A percentile compares a stretch with the other conserved stretches of the same genome.
Conservation (phyloP, 2,329 filamentous ascomycete genomes). For the Aspergillus ochraceus region DNA sequence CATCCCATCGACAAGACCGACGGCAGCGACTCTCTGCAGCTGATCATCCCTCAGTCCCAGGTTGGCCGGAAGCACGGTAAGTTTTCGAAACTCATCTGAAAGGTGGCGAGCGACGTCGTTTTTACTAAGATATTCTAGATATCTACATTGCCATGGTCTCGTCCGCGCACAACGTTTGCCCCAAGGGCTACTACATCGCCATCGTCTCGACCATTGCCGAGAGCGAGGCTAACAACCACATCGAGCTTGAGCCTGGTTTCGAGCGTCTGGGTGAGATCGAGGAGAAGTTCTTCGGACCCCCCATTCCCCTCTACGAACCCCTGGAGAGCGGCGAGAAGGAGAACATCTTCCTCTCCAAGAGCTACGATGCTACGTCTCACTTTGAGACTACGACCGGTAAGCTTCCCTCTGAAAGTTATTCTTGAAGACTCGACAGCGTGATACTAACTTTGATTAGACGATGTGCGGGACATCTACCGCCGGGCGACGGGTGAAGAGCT, state of each 20-base stretch:
- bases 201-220: slow-evolving; percentile 98
- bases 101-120: slow-evolving; percentile 5
- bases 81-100: slow-evolving; percentile 24
- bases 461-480: slow-evolving; percentile 90
- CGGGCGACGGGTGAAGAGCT: slow-evolving; percentile 81
- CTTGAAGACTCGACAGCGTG: background rate
- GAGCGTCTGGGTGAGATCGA: slow-evolving; percentile 91
- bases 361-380: slow-evolving; percentile 96
- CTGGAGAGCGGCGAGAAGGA: slow-evolving; percentile 77
- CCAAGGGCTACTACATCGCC: slow-evolving; percentile 98
- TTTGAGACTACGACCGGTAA: slow-evolving; percentile 82
- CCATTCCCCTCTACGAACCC: slow-evolving; percentile 93
- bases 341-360: slow-evolving; percentile 97
- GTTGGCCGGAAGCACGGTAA: slow-evolving; percentile 93
- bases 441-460: slow-evolving; percentile 58
- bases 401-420: slow-evolving; percentile 9
- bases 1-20: slow-evolving; percentile 90
- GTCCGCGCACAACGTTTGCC: slow-evolving; percentile 95
- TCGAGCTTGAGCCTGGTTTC: slow-evolving; percentile 89
- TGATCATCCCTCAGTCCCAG: slow-evolving; percentile 98
- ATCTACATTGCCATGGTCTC: slow-evolving; percentile 97
- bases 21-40: slow-evolving; percentile 83
- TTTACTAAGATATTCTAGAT: slow-evolving; percentile 55
- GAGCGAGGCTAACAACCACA: slow-evolving; percentile 85
- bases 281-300: slow-evolving; percentile 93